Percentiles rank a stretch among this genome's conserved stretches.
Conservation (phyloP, 768 basidiomycete genomes). For the Termitomyces sp. region DNA sequence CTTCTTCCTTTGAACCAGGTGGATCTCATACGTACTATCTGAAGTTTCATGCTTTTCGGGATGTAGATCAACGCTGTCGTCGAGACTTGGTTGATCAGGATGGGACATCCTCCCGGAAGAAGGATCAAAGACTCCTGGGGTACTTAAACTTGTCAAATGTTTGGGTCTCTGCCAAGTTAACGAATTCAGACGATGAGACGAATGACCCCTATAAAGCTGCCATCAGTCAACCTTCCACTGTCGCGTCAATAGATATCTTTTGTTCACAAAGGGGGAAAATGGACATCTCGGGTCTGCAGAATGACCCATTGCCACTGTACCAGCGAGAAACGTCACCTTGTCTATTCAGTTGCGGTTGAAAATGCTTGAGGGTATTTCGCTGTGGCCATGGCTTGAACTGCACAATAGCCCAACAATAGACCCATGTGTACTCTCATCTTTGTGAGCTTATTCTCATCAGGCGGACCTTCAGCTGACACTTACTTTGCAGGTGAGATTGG, state of each 20-base stretch:
- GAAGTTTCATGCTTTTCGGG: background rate
- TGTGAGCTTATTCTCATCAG: background rate
- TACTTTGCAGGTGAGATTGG: background rate
- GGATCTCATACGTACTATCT: background rate
- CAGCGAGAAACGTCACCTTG: background rate
- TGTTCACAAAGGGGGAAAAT: background rate
- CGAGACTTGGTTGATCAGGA: background rate
- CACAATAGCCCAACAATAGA: background rate
- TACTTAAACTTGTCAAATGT: background rate
- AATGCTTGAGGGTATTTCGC: background rate
- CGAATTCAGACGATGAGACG: background rate
- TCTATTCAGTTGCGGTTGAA: no score
- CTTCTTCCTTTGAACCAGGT: background rate
- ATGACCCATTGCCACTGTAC: background rate
- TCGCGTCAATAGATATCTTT: background rate
- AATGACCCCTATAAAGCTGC: background rate
- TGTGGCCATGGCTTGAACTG: background rate
- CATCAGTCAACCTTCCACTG: background rate
- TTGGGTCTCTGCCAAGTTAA: background rate
- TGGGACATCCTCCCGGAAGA: background rate
- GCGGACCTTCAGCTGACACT: background rate
- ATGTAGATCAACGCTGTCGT: background rate
- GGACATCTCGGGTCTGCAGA: background rate
- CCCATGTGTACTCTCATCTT: no score
- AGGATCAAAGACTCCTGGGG: no score